These are phyloP conservation scores for Calonectria montana DNA, from an alignment of 2,329 filamentous ascomycete genomes.

Conservation along the genomic window DNA sequence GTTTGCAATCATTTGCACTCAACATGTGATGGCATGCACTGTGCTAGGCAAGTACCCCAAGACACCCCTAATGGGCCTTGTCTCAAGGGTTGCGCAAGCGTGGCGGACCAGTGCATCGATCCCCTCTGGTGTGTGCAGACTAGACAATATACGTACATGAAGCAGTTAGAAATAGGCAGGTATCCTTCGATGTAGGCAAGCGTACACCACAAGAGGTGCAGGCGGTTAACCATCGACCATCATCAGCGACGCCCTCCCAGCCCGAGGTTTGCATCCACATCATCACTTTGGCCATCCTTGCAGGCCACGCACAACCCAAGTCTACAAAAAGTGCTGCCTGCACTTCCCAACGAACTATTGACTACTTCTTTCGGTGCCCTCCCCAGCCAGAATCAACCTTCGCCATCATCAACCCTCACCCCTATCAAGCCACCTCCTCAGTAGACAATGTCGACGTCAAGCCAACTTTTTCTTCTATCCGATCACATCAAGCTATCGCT, in stretches of 20 bases:
- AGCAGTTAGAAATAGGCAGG: not conserved
- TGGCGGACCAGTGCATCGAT: not conserved
- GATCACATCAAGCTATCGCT: constrained; percentile 98
- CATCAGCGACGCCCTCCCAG: not conserved
- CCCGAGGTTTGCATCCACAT: not conserved
- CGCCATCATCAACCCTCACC: not conserved
- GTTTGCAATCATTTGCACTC: not conserved
- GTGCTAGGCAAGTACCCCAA: not conserved
- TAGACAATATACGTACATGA: not conserved
- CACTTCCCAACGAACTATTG: not conserved
- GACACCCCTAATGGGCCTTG: not conserved
- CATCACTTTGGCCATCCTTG: not conserved
- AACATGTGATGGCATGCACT: not conserved
- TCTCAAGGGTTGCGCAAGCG: not conserved
- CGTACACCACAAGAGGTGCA: not conserved
- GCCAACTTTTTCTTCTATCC: constrained; percentile 90
- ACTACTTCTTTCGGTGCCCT: not conserved
- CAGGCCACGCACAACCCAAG: not conserved
- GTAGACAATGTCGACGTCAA: constrained; percentile 60
- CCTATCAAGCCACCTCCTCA: not conserved
- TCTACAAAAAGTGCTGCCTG: constrained; percentile 1
- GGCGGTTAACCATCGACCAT: not conserved
- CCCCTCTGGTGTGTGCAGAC: not conserved
- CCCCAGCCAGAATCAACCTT: not conserved
- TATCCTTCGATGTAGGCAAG: not conserved